A percentile compares a stretch with the other conserved stretches of the same genome.
phyloP scores from a whole-genome alignment of 768 basidiomycete species.

The Boletellus ananiceps region DNA sequence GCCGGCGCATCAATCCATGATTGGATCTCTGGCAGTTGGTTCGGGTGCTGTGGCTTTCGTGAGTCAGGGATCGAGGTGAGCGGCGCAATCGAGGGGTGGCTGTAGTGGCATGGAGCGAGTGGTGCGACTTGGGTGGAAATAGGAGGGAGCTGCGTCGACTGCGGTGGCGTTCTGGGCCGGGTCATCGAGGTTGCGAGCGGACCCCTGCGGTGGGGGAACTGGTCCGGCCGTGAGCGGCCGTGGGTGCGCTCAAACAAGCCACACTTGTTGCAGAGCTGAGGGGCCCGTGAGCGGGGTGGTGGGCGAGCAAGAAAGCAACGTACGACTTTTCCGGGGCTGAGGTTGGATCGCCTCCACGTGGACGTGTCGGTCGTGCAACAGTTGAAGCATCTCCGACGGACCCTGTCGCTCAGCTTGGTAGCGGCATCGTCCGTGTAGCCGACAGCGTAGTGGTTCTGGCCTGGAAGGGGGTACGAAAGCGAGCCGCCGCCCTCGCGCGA shows the following conservation, averaged over 20 bases:
- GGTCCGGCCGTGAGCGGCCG: constrained; percentile 71
- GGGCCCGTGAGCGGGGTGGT: constrained; percentile 1
- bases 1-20: constrained; percentile 38
- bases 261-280: constrained; percentile 57
- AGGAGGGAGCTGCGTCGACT: constrained; percentile 40
- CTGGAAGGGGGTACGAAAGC: constrained; percentile 36
- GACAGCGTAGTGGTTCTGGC: constrained; percentile 36
- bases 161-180: constrained; percentile 50
- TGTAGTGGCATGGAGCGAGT: constrained; percentile 46
- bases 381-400: constrained; percentile 76
- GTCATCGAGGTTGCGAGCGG: constrained; percentile 51
- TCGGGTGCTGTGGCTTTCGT: constrained; percentile 30
- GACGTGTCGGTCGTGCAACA: constrained; percentile 83
- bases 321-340: constrained; percentile 77
- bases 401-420: constrained; percentile 73
- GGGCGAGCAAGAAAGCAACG: constrained; percentile 13
- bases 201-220: constrained; percentile 77
- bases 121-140: constrained; percentile 38
- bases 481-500: constrained; percentile 25
- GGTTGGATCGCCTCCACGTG: constrained; percentile 73
- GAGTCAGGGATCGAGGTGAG: constrained; percentile 35
- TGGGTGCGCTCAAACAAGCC: constrained; percentile 80
- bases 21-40: constrained; percentile 44
- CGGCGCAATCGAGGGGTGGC: constrained; percentile 51
- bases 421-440: constrained; percentile 73